Evolutionary conservation across 1,284 basidiomycete genomes (phyloP), one percentile per base, ranked within the genome.

Genomic region (Cryptococcus depauperatus): DNA sequence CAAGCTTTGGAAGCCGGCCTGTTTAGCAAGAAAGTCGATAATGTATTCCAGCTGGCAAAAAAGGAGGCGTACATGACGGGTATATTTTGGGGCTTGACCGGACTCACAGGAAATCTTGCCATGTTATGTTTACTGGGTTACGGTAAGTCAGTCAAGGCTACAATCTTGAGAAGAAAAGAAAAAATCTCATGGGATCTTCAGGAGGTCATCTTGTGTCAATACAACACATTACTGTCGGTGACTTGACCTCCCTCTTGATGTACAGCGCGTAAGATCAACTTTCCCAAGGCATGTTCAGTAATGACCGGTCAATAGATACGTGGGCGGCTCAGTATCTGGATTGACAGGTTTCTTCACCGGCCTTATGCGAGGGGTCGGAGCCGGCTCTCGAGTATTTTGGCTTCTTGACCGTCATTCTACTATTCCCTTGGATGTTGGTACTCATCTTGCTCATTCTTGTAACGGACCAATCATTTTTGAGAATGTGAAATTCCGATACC

Each of bases 91-190:
- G 92, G 88, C 13, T 81, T 81, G 45, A 93, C 87, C 0, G 91
- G 91, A 0, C 87, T 92, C 78, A 90, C 90, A 41, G 95, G 95
- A 9, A 98, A 98, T 66, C 77, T 95, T 37, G 90, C 91, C 0
- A 73, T 97, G 50, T 74, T 98, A 35, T 87, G 84, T 40, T 71
- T 98, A 29, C 75, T 98, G 28, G 89, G 89, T 35, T 98, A 96
- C 62, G 95, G 87, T 84, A 50, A 45, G 73, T 27, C 7, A n/a
- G 3, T 3, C 29, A 29, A 2, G 29, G n/a, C 14, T 32, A 32
- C 23, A 9, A 9, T 10, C 18, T 14, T 7, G 28, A 16, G 25
- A 13, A 27, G 38, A 40, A 16, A n/a, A 27, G 11, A 19, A n/a
- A 30, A 14, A 30, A n/a, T n/a, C 16, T 21, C 7, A 33, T n/a